Conservation (phyloP, 805 yeast genomes). For the Millerozyma miso region DNA sequence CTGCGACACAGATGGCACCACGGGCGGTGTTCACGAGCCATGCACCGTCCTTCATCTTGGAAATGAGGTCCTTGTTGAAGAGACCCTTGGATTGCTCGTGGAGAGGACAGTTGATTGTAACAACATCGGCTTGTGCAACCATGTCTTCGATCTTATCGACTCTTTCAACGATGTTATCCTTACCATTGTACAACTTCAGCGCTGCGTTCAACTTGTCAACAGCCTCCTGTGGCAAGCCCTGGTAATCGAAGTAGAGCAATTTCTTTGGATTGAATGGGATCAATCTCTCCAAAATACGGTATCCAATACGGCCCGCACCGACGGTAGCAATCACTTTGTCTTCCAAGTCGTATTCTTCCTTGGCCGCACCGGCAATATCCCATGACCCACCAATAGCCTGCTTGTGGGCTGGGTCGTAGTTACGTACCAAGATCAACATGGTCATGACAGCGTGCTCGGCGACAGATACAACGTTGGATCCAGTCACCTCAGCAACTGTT, state of each 20-base stretch:
- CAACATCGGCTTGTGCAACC: conserved; percentile 65
- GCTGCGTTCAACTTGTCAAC: conserved; percentile 34
- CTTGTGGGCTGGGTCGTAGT: conserved; percentile 75
- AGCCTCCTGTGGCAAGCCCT: conserved; percentile 55
- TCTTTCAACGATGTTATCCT: conserved; percentile 51
- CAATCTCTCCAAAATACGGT: conserved; percentile 67
- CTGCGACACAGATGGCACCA: conserved; percentile 71
- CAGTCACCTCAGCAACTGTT: conserved; percentile 76
- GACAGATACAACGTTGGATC: conserved; percentile 74
- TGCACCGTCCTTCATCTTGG: conserved; percentile 70
- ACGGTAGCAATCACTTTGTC: conserved; percentile 75
- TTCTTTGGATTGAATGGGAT: conserved; percentile 72
- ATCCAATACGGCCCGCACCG: conserved; percentile 81
- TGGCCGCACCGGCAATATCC: conserved; percentile 76
- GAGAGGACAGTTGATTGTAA: conserved; percentile 73
- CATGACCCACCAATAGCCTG: conserved; percentile 59
- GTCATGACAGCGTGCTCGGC: conserved; percentile 81
- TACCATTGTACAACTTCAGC: conserved; percentile 40
- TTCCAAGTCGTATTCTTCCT: conserved; percentile 70
- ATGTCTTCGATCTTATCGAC: conserved; percentile 60
- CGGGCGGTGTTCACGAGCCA: conserved; percentile 77
- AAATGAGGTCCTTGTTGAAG: conserved; percentile 59
- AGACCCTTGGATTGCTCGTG: conserved; percentile 67
- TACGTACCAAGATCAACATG: conserved; percentile 64
- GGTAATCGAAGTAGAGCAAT: conserved; percentile 72